A percentile compares a stretch with the other conserved stretches of the same genome.
Evolutionary conservation across 306 rosid genomes (phyloP).

Genomic region (Spatholobus suberectus): DNA sequence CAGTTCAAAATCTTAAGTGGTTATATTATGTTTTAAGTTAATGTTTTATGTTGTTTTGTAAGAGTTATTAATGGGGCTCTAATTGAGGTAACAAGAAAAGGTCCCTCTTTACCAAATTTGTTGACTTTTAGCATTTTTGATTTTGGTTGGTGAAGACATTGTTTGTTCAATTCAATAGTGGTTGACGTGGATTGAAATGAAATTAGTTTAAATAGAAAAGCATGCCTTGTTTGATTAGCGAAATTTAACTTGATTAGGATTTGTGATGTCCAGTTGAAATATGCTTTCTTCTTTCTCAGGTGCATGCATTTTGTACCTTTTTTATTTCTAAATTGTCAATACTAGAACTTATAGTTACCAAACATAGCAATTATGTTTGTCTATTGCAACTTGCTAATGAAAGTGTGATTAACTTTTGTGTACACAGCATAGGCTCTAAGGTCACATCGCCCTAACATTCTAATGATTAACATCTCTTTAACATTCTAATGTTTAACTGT

Average conservation of each 20-base stretch:
- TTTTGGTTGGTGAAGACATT: constrained; percentile 8
- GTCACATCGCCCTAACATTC: not conserved
- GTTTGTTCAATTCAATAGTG: constrained; percentile 9
- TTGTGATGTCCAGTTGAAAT: not conserved
- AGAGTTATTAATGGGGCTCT: not conserved
- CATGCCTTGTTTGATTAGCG: not conserved
- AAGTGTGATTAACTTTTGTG: too few species aligned
- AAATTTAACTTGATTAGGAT: not conserved
- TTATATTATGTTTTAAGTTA: too few species aligned
- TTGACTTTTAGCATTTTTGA: constrained; percentile 2
- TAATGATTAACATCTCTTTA: too few species aligned
- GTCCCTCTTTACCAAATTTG: not conserved
- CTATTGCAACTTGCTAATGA: too few species aligned
- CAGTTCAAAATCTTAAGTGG: too few species aligned
- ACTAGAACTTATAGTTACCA: not conserved
- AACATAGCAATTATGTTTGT: too few species aligned
- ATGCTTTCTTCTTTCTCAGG: not conserved
- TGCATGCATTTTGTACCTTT: not conserved
- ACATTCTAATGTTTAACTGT: too few species aligned
- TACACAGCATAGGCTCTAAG: too few species aligned
- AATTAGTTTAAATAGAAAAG: not conserved
- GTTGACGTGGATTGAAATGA: not conserved
- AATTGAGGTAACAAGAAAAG: not conserved
- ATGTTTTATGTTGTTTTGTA: not conserved
- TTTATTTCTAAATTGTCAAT: not conserved